Evolutionary conservation across 2,329 filamentous ascomycete genomes (phyloP), one percentile per base, ranked within the genome.

Genomic region (Thielaviopsis ethacetica): DNA sequence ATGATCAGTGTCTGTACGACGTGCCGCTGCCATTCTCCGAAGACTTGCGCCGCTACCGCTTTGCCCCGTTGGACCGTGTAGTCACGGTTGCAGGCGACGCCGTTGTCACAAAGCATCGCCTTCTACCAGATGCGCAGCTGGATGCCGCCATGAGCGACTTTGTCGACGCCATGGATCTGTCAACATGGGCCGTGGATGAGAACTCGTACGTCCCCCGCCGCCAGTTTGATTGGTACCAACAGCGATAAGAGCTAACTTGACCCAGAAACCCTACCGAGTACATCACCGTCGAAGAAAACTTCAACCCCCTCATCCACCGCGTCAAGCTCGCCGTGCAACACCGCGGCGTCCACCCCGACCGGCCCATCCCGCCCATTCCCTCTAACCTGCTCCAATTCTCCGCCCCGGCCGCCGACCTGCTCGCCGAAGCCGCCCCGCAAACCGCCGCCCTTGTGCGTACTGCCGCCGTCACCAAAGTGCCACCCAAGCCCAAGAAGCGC

Each of bases 11-110:
- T 65, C 76, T 98, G 1, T 83, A 95, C 63, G 93, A 98, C 67
- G 79, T 94, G 1, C 89, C 93, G 41, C 75, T 97, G 5, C 93
- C 93, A 0, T 98, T 96, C 66, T 85, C 89, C 2, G 93, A 98
- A 73, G 93, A 98, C 67, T 77, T 96, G 54, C 82, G 93, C 41
- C 79, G 79, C n/a, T 97, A 96, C 69, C 85, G 84, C 60, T 98
- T 98, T 64, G 90, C 93, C 5, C 88, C 91, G 0, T 73, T 98
- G 12, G 91, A 95, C 68, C 86, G 82, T 62, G 85, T 97, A 27
- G 73, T 95, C 61, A 96, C 91, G 0, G 79, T 94, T n/a, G 89
- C 84, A 12, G 91, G 91, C 0, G 86, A 88, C 63, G 78, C 80
- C 9, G 74, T 96, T 54, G 87, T 81, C 12, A 15, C 2, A 13